These are phyloP conservation scores for Fusarium anthophilum DNA, from an alignment of 2,329 filamentous ascomycete genomes.

Conservation along the genomic window DNA sequence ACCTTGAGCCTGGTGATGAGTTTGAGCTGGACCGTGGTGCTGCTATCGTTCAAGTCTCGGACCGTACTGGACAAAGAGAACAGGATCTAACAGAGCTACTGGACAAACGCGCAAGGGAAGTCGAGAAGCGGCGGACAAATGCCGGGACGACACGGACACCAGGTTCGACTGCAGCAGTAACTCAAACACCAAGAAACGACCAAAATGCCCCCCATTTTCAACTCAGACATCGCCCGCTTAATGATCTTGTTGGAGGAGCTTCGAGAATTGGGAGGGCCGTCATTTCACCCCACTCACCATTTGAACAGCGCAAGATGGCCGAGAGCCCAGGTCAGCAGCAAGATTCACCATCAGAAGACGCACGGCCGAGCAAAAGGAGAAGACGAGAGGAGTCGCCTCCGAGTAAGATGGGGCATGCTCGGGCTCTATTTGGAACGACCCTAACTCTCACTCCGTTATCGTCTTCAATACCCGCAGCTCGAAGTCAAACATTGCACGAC, in stretches of 20 bases:
- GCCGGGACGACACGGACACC: slow-evolving; percentile 53
- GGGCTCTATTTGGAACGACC: slow-evolving; percentile 48
- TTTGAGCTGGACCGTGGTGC: slow-evolving; percentile 79
- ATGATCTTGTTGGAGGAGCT: slow-evolving; percentile 44
- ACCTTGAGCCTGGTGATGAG: slow-evolving; percentile 84
- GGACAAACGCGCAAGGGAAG: slow-evolving; percentile 72
- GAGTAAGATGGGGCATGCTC: slow-evolving; percentile 47
- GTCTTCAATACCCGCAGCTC: slow-evolving; percentile 17
- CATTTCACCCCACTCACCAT: slow-evolving; percentile 48
- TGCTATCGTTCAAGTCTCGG: slow-evolving; percentile 82
- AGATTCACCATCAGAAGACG: slow-evolving; percentile 24
- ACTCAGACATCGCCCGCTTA: slow-evolving; percentile 57
- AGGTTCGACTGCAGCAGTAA: slow-evolving; percentile 34
- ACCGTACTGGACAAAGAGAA: slow-evolving; percentile 75
- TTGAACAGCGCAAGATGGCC: slow-evolving; percentile 43
- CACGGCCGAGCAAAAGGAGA: slow-evolving; percentile 43
- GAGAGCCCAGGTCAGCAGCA: slow-evolving; percentile 19
- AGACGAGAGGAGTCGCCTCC: slow-evolving; percentile 45
- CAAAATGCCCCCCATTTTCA: slow-evolving; percentile 46
- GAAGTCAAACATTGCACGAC: slow-evolving; percentile 32
- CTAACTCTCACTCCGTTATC: slow-evolving; percentile 44
- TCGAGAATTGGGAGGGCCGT: slow-evolving; percentile 47
- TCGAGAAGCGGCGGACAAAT: slow-evolving; percentile 58
- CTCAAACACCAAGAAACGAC: slow-evolving; percentile 31
- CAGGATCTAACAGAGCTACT: slow-evolving; percentile 82